Base-by-base conservation (phyloP, 208 protist genomes). In the Leptomonas seymouri region DNA sequence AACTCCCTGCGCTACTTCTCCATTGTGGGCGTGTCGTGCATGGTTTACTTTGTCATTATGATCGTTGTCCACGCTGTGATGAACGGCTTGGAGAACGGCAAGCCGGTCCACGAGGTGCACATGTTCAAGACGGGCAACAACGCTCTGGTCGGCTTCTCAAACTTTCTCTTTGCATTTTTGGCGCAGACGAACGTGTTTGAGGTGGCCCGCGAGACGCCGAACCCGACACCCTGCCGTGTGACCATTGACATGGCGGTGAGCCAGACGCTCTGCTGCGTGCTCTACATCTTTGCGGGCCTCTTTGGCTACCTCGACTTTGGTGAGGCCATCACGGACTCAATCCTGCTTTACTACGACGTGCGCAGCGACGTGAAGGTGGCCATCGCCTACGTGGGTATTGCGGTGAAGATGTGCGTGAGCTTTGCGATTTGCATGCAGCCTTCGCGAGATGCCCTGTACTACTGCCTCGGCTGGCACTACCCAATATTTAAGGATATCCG, bases 1-100 rank as follows among this genome's bases (percentile, higher is more conserved):
- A 96, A 96, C 84, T 93, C 89, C 9, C 81, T 96, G 27, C 89
- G 89, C 45, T 96, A 89, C 69, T 75, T 82, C 62, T 94, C 89
- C 42, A 73, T 87, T 11, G 59, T 95, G 49, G 88, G 84, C 2
- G 84, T 95, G 48, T 62, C 77, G 50, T 90, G 63, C 72, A 89
- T 95, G 63, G 70, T 89, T 67, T 90, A 82, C 71, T 94, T 97
- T 54, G 85, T 94, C 27, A 56, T 91, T 30, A 82, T 84, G 50
- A 83, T 93, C 36, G 73, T 97, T 21, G 76, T 90, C 54, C 87
- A 94, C 86, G 76, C 85, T 6, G 57, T 28, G 28, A 57, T 74
- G 60, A 83, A 90, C 64, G 81, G 80, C 50, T 83, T 90, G 44
- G 64, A 85, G 66, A 62, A 80, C 53, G 89, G 86, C 46, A 80